Evolutionary conservation across 257 asterid species (phyloP), one percentile per base, ranked within the genome.

Genomic region (Schizonepeta tenuifolia): DNA sequence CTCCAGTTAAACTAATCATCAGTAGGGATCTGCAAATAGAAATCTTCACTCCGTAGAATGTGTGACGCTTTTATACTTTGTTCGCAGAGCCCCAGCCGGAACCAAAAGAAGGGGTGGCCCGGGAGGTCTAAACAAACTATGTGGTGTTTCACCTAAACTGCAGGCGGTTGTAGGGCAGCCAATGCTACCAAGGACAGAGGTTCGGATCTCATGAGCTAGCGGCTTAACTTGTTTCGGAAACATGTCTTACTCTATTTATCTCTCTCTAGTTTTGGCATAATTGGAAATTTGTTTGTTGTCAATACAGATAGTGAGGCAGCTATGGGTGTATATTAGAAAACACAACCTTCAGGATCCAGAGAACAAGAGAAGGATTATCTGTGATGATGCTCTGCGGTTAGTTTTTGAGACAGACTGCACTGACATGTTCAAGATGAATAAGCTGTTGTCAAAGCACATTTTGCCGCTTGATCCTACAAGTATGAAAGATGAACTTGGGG

Each of bases 401-500:
- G 89, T 89, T 59, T 86, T 89, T 62, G 94, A 89, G 78, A 84
- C 89, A 12, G 94, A 89, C 67, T 82, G 88, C 78, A 89, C 96
- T 6, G 94, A 89, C 80, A 89, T 89, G 96, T 89, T 89, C 90
- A 92, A 90, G 96, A 90, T 90, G 96, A 92, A 90, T 78, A 88
- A 92, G 83, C 78, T 92, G 85, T 90, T 90, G 54, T 88, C 98
- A 9, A 88, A 92, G 65, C 98, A 90, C 77, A 92, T 92, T 41
- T 77, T 80, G 10, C 77, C 94, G 4, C 92, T 85, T 35, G 96
- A 88, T 49, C 87, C 92, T 22, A 56, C 82, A 6, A 82, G 96
- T 89, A 87, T 60, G 89, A 57, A 14, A 67, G 53, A 71, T 33
- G 65, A 67, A 44, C 44, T 53, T 12, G 43, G 67, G 67, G 56